Evolutionary conservation across 495 filamentous ascomycete genomes (phyloP), one percentile per base, ranked within the genome.

Genomic region (Neurospora hispaniola): DNA sequence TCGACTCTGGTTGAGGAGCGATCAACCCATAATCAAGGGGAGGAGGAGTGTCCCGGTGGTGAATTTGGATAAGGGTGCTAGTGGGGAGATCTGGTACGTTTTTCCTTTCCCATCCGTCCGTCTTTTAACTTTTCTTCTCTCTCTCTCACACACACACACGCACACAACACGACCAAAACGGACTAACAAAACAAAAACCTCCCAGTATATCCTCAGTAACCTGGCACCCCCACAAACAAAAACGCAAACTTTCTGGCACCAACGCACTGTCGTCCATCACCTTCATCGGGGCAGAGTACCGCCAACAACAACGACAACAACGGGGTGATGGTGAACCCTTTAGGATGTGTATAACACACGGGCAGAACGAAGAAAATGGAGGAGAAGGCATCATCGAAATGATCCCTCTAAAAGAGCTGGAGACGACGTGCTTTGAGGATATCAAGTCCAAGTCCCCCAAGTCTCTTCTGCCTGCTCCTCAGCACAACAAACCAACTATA

Each of bases 1-100:
- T 31, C 46, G 69, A 23, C 16, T 76, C 20, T 77, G 76, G 76
- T 12, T 77, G 39, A 40, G 72, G 10, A 72, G 48, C n/a, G 76
- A 77, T 31, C 73, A 70, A 48, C 73, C 75, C 0, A 46, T 76
- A 1, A 11, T 69, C 10, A 11, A 23, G 14, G 74, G 74, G 2
- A 40, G 71, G 12, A 68, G 54, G 35, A 72, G 31, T 6, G 66
- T 59, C 8, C 75, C 75, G 9, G 43, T 75, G 31, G 70, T 75
- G 40, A 75, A 77, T 48, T 38, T 77, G 35, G 54, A 43, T 7
- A 11, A 69, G 74, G 39, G 72, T 10, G 35, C 41, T 42, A 73
- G 70, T 38, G 38, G 18, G 5, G 71, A 75, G 68, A 68, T 72
- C 7, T 73, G 69, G 72, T 73, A 71, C 8, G 4, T 59, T 5